A percentile compares a stretch with the other conserved stretches of the same genome.
phyloP scores from a whole-genome alignment of 108 stramenopile species.

The Cyclostephanos tholiformis region DNA sequence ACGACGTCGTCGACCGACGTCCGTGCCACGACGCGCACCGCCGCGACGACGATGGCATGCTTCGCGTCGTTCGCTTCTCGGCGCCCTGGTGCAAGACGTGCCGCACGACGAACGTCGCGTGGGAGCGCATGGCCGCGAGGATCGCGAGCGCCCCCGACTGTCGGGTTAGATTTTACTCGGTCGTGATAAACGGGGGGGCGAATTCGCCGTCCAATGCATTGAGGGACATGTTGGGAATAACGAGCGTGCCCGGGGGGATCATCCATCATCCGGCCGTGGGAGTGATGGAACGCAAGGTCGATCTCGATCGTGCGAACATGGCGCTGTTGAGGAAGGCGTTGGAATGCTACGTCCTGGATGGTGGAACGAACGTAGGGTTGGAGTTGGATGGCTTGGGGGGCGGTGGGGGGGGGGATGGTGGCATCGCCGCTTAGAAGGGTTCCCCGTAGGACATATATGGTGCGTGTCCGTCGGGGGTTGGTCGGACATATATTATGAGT shows the following conservation, averaged over 20 bases:
- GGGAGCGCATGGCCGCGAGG: slow-evolving; percentile 38
- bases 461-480: no score
- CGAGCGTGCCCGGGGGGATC: slow-evolving; percentile 32
- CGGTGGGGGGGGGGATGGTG: no score
- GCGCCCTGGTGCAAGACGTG: slow-evolving; percentile 48
- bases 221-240: slow-evolving; percentile 27
- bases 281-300: slow-evolving; percentile 18
- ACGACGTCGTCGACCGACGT: slow-evolving; percentile 1
- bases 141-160: not conserved
- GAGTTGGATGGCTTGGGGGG: no score
- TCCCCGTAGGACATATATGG: no score
- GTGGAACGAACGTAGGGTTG: no score
- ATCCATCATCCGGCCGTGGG: slow-evolving; percentile 28
- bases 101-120: slow-evolving; percentile 34
- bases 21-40: no score
- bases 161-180: slow-evolving; percentile 26
- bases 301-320: slow-evolving; percentile 38
- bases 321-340: slow-evolving; percentile 34
- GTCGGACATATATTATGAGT: no score
- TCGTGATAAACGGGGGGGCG: slow-evolving; percentile 9
- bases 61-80: slow-evolving; percentile 41
- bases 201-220: not conserved
- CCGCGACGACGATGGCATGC: no score
- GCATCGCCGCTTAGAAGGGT: no score
- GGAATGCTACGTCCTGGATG: slow-evolving; percentile 11